Conservation (phyloP, 805 yeast species). For the Naumovozyma castellii region DNA sequence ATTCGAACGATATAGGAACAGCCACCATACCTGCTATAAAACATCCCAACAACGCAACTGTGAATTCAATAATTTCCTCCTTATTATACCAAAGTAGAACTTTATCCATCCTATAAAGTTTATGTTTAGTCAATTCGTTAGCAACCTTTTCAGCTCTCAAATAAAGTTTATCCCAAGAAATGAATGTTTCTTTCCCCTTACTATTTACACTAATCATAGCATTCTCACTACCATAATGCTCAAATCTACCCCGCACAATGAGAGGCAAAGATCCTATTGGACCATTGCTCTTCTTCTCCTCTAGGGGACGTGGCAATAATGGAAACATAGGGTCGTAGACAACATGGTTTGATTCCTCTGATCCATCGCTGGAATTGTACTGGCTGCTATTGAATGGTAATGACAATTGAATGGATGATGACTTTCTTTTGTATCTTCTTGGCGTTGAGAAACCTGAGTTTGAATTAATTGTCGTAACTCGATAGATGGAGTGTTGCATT, state of each 20-base stretch:
- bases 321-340: conserved; percentile 29
- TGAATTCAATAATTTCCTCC: conserved; percentile 74
- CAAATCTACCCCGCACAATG: conserved; percentile 65
- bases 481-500: conserved; percentile 6
- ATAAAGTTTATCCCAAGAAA: conserved; percentile 86
- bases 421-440: conserved; percentile 6
- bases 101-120: conserved; percentile 66
- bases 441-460: conserved; percentile 14
- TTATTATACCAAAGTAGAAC: conserved; percentile 79
- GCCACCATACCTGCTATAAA: conserved; percentile 91
- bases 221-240: conserved; percentile 50
- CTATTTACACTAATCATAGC: conserved; percentile 68
- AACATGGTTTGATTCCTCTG: conserved; percentile 6
- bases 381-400: conserved; percentile 21
- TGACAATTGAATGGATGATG: conserved; percentile 23
- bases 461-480: conserved; percentile 27
- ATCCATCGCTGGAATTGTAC: not conserved
- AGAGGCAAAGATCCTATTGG: conserved; percentile 54
- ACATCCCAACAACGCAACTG: conserved; percentile 81
- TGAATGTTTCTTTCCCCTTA: conserved; percentile 72
- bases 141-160: conserved; percentile 81
- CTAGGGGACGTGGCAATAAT: conserved; percentile 33
- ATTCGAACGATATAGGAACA: conserved; percentile 77
- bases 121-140: conserved; percentile 37
- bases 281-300: conserved; percentile 56